Evolutionary conservation across 2,329 filamentous ascomycete genomes (phyloP), one percentile per base, ranked within the genome.

Genomic region (Celoporthe dispersa): DNA sequence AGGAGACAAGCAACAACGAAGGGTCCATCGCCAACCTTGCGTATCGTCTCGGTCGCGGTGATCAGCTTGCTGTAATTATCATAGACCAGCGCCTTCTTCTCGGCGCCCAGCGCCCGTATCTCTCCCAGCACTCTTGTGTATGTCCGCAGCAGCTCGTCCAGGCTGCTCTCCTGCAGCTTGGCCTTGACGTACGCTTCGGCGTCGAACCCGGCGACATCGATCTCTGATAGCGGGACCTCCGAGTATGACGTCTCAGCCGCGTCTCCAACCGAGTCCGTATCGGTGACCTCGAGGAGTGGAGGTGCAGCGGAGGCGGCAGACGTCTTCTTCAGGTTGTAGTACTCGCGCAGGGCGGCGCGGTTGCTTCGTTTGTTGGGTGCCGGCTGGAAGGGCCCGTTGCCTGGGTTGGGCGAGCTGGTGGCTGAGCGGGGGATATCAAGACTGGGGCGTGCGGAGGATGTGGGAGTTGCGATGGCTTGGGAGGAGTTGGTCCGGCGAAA

Each of bases 1-100:
- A 3, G 41, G 6, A 22, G 6, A 28, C 44, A n/a, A 67, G 57
- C 55, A 55, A 11, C 28, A n/a, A 48, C 1, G 4, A 14, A 41
- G 48, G 35, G 64, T 33, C 12, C 16, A 51, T 48, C n/a, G 72
- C 79, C 31, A 75, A 89, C 88, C 82, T 93, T 94, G 64, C 92
- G 88, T 76, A 99, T 99, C 3, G 95, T 98, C 80, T 97, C 95
- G 14, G 97, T 98, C 1, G 96, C 96, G n/a, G 91, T 89, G 74
- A 99, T 98, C 74, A 99, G 83, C 82, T 98, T 98, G 75, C 92
- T 96, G 80, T 98, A 99, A 79, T 99, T 99, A 79, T 99, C 95
- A 80, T 99, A 99, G 5, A 99, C 96, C 72, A 99, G 83, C 1
- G 95, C 94, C 82, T 99, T 99, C 80, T 96, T 92, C 85, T 99